These are phyloP conservation scores for Opeltia flavorubescens DNA, from an alignment of 495 filamentous ascomycete genomes.

Conservation along the genomic window DNA sequence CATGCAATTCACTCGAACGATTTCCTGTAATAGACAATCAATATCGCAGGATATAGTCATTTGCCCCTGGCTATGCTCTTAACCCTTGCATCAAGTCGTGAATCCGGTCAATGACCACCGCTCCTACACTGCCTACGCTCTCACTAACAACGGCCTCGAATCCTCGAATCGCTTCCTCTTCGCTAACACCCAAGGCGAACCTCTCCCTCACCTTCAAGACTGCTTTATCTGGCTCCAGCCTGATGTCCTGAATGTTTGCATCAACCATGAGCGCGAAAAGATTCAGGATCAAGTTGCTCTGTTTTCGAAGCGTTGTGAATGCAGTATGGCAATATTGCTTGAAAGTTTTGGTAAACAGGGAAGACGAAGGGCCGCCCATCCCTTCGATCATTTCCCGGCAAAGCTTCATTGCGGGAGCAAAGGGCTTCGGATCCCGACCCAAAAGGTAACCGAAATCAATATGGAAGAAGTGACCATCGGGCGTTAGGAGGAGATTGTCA, in stretches of 20 bases:
- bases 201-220: constrained; percentile 90
- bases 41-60: too few relatives aligned
- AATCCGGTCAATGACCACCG: constrained; percentile 85
- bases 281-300: constrained; percentile 83
- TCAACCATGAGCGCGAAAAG: constrained; percentile 94
- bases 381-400: constrained; percentile 97
- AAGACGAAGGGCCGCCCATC: constrained; percentile 74
- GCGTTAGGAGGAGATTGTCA: constrained; percentile 85
- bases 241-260: constrained; percentile 91
- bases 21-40: too few relatives aligned
- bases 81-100: constrained; percentile 91
- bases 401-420: constrained; percentile 92
- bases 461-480: constrained; percentile 92
- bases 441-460: constrained; percentile 97
- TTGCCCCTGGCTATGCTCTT: too few relatives aligned
- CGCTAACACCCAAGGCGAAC: constrained; percentile 80
- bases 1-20: too few relatives aligned
- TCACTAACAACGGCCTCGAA: constrained; percentile 82
- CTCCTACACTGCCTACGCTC: constrained; percentile 73
- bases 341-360: constrained; percentile 65
- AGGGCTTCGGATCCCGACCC: constrained; percentile 92
- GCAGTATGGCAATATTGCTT: constrained; percentile 93
- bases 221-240: constrained; percentile 79
- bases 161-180: constrained; percentile 82
- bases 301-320: constrained; percentile 81